phyloP scores from a whole-genome alignment of 495 filamentous ascomycete genomes.

The Melanomma pulvis-pyrius region DNA sequence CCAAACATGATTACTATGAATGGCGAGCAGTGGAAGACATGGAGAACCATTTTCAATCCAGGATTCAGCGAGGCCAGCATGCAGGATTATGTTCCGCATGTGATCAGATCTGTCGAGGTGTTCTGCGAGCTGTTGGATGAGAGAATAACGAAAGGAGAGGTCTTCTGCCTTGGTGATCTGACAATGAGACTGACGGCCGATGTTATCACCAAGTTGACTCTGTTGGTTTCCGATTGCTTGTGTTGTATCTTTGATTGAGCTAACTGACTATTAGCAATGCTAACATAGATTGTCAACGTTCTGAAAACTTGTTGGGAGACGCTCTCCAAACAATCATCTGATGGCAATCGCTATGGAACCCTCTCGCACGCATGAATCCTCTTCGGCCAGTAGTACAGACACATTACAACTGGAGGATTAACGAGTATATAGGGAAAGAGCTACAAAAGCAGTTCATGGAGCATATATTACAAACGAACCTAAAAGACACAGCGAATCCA shows the following conservation, averaged over 20 bases:
- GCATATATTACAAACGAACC: too few species aligned
- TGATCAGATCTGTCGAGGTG: slow-evolving; percentile 7
- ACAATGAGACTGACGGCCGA: slow-evolving; percentile 14
- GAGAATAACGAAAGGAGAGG: not conserved
- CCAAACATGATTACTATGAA: slow-evolving; percentile 37
- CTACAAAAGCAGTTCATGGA: slow-evolving; percentile 17
- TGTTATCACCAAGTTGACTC: slow-evolving; percentile 19
- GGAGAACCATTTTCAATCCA: slow-evolving; percentile 44
- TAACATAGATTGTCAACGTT: slow-evolving; percentile 16
- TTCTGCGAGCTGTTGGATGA: slow-evolving; percentile 17
- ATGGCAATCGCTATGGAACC: slow-evolving; percentile 29
- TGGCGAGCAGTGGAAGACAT: slow-evolving; percentile 42
- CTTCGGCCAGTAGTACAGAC: slow-evolving; percentile 15
- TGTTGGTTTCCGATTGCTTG: slow-evolving; percentile 16
- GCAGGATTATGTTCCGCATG: slow-evolving; percentile 21
- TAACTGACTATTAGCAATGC: not conserved
- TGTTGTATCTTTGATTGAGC: not conserved
- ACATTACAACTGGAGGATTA: slow-evolving; percentile 6
- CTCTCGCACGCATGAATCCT: slow-evolving; percentile 11
- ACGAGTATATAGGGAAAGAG: slow-evolving; percentile 1
- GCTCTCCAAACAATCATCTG: slow-evolving; percentile 3
- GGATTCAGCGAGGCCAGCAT: slow-evolving; percentile 40
- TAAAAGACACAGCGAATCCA: not conserved
- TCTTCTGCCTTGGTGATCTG: slow-evolving; percentile 11
- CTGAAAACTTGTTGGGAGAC: not conserved